Conservation (phyloP, 1,284 basidiomycete genomes). For the Ganoderma meredithae region DNA sequence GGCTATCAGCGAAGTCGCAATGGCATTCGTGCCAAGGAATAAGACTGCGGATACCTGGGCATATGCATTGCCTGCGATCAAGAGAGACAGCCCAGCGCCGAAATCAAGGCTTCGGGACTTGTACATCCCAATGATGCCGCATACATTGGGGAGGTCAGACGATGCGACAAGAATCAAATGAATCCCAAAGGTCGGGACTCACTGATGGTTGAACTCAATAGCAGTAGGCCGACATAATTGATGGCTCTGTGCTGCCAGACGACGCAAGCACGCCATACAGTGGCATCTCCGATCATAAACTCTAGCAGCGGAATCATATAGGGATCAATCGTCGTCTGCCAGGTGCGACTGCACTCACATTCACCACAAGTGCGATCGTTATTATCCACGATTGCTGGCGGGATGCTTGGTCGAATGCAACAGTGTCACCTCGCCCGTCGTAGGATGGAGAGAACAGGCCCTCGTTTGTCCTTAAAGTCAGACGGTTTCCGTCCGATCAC, state of each 20-base stretch:
- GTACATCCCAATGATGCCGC: background rate
- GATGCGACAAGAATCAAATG: background rate
- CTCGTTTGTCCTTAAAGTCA: background rate
- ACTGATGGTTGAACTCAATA: background rate
- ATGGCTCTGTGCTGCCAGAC: background rate
- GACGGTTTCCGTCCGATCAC: background rate
- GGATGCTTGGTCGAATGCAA: background rate
- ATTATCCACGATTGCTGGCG: conserved; percentile 7
- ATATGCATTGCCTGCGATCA: background rate
- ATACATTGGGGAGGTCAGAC: background rate
- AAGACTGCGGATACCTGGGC: background rate
- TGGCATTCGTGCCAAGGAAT: background rate
- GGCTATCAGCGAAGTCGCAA: conserved; percentile 5
- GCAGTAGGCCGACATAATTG: background rate
- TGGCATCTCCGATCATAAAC: conserved; percentile 5
- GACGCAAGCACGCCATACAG: conserved; percentile 5
- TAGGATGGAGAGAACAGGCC: background rate
- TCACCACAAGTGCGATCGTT: background rate
- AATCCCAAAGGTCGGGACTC: background rate
- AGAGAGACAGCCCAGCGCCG: background rate
- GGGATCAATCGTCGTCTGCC: background rate
- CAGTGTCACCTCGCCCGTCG: background rate
- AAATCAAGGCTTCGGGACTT: background rate
- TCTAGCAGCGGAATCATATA: background rate
- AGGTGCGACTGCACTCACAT: background rate